A percentile compares a stretch with the other conserved stretches of the same genome.
Evolutionary conservation across 306 rosid genomes (phyloP).

Genomic region (Sesbania bispinosa): DNA sequence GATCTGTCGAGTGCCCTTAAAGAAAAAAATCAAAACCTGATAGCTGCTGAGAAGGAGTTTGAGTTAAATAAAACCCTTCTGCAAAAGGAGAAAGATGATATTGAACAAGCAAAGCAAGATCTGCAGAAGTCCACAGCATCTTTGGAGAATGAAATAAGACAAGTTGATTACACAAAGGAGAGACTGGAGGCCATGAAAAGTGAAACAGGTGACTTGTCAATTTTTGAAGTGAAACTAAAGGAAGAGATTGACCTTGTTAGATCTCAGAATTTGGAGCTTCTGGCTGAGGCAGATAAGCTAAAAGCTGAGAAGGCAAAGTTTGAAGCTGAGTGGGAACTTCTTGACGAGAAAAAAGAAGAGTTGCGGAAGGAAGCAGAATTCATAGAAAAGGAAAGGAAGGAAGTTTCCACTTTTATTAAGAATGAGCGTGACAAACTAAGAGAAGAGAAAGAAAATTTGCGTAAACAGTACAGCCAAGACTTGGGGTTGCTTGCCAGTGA

Average conservation of each 20-base stretch:
- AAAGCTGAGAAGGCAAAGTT: constrained; percentile 83
- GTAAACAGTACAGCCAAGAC: constrained; percentile 60
- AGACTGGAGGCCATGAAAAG: constrained; percentile 64
- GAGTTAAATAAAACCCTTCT: constrained; percentile 55
- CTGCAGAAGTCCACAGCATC: constrained; percentile 56
- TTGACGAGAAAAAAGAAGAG: constrained; percentile 87
- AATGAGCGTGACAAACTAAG: constrained; percentile 73
- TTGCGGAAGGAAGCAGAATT: constrained; percentile 59
- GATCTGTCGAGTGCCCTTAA: constrained; percentile 53
- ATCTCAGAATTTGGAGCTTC: constrained; percentile 69
- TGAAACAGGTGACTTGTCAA: constrained; percentile 76
- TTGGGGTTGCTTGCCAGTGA: constrained; percentile 63
- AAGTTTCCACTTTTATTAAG: constrained; percentile 60
- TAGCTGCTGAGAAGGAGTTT: constrained; percentile 53
- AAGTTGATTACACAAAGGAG: constrained; percentile 60
- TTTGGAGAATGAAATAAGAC: constrained; percentile 54
- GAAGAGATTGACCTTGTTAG: constrained; percentile 89
- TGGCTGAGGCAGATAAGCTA: constrained; percentile 72
- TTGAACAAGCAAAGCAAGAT: constrained; percentile 56
- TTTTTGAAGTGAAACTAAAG: constrained; percentile 76
- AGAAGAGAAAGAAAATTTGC: constrained; percentile 65
- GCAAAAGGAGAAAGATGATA: constrained; percentile 66
- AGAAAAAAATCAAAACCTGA: constrained; percentile 58
- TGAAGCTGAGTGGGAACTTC: constrained; percentile 93
- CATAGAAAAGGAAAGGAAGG: constrained; percentile 65